Evolutionary conservation across 257 asterid genomes (phyloP).

Genomic region (Solanum bulbocastanum): DNA sequence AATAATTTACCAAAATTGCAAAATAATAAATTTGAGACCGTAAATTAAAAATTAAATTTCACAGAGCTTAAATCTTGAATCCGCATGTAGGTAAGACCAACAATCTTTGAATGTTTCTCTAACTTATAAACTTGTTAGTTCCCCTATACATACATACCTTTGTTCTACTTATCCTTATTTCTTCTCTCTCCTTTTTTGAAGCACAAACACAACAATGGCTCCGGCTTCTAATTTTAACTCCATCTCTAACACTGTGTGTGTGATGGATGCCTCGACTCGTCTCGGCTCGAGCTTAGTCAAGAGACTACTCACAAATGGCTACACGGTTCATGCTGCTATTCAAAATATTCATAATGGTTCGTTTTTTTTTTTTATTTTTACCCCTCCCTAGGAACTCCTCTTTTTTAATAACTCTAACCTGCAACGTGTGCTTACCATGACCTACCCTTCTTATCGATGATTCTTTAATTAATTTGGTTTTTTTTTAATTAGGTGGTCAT

Average conservation of each 20-base stretch:
- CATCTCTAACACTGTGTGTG: conserved; percentile 40
- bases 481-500: conserved; percentile 9
- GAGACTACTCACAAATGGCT: conserved; percentile 62
- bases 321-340: conserved; percentile 82
- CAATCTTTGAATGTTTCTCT: background rate
- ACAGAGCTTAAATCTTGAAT: background rate
- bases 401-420: background rate
- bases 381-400: background rate
- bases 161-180: background rate
- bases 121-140: background rate
- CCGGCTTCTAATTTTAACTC: background rate
- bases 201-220: background rate
- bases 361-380: background rate
- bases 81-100: background rate
- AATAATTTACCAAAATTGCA: background rate
- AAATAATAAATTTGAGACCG: background rate
- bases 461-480: background rate
- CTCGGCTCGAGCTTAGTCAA: conserved; percentile 63
- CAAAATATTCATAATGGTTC: conserved; percentile 27
- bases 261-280: conserved; percentile 77
- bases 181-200: background rate
- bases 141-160: background rate
- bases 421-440: background rate
- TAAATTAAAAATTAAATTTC: background rate
- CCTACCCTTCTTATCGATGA: background rate